Percentiles rank a stretch among this genome's conserved stretches.
phyloP scores from a whole-genome alignment of 2,329 filamentous ascomycete genomes.

The Zymoseptoria ardabiliae region DNA sequence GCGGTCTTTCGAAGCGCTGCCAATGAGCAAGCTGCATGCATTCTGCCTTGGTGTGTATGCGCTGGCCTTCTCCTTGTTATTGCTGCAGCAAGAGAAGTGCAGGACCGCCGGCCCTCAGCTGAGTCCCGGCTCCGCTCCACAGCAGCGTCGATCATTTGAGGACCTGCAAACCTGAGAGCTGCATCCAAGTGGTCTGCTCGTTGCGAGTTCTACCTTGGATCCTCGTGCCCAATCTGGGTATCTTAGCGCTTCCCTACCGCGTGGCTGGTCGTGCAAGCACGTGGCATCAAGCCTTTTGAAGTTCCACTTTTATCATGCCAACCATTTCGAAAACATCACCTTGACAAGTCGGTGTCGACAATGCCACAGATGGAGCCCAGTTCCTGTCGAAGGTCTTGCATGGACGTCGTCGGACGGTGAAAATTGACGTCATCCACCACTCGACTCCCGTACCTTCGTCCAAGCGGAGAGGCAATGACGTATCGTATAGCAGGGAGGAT shows the following conservation, averaged over 20 bases:
- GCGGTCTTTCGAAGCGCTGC: not conserved
- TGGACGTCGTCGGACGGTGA: no score
- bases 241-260: not conserved
- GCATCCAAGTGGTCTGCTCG: not conserved
- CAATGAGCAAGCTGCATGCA: not conserved
- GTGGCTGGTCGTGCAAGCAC: not conserved
- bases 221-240: not conserved
- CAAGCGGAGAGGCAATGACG: no score
- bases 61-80: not conserved
- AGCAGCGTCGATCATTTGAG: not conserved
- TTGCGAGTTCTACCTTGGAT: not conserved
- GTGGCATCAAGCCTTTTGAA: not conserved
- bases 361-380: no score
- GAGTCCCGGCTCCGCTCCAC: not conserved
- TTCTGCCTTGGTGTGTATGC: not conserved
- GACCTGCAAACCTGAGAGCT: not conserved
- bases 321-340: not conserved
- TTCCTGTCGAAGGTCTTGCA: no score
- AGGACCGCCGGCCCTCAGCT: not conserved
- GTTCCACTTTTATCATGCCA: not conserved
- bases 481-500: not conserved
- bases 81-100: not conserved
- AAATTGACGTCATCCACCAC: no score
- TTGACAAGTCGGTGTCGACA: not conserved
- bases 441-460: no score